These are phyloP conservation scores for Malassezia pachydermatis DNA, from an alignment of 1,284 basidiomycete genomes.

Conservation along the genomic window DNA sequence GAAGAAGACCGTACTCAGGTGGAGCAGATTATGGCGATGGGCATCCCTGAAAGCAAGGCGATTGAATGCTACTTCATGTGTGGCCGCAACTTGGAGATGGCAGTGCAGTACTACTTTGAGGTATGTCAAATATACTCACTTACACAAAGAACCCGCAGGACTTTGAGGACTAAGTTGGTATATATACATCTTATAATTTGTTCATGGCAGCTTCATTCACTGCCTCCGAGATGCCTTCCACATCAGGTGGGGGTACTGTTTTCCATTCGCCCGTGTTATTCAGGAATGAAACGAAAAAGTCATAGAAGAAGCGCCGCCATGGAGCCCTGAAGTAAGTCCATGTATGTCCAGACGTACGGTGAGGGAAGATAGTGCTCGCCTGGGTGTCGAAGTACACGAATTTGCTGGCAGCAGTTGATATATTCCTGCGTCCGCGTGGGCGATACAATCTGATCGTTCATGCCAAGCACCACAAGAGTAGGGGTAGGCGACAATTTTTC, in stretches of 20 bases:
- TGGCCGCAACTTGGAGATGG: constrained; percentile 46
- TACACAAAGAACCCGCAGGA: constrained; percentile 16
- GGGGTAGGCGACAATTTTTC: constrained; percentile 34
- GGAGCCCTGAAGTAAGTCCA: constrained; percentile 21
- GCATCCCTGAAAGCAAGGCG: constrained; percentile 41
- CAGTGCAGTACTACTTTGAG: constrained; percentile 47
- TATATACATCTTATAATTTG: background rate
- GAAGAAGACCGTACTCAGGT: constrained; percentile 34
- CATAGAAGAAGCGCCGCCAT: constrained; percentile 43
- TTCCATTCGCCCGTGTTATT: constrained; percentile 1
- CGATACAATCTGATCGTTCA: constrained; percentile 9
- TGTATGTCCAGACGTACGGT: constrained; percentile 20
- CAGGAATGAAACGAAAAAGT: constrained; percentile 30
- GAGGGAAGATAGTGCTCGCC: constrained; percentile 44
- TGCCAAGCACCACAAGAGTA: constrained; percentile 32
- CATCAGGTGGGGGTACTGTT: background rate
- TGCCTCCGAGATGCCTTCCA: background rate
- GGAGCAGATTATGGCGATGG: constrained; percentile 44
- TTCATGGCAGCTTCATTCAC: background rate
- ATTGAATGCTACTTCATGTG: constrained; percentile 46
- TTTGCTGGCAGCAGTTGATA: constrained; percentile 26
- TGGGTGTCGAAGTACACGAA: constrained; percentile 40
- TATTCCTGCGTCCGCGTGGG: constrained; percentile 31
- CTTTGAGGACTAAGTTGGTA: constrained; percentile 16
- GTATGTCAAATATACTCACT: constrained; percentile 8